Conservation (phyloP, 768 basidiomycete genomes). For the Pisolithus tinctorius region DNA sequence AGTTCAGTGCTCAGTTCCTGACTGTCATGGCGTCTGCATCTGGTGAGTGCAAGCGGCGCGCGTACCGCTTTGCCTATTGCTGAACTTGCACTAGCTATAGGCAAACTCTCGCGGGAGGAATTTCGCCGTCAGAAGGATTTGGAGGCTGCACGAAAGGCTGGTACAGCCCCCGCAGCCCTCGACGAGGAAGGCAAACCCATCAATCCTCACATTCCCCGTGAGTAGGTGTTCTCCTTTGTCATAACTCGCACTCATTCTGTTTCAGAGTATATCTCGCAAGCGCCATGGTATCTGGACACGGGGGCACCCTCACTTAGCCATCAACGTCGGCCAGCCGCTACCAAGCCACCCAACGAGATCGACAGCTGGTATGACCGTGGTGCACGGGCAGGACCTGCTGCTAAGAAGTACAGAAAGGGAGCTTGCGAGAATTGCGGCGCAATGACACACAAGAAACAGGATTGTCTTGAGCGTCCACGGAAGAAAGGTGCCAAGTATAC, state of each 20-base stretch:
- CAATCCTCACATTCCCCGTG: slow-evolving; percentile 98
- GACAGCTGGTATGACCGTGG: slow-evolving; percentile 92
- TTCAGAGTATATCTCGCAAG: slow-evolving; percentile 94
- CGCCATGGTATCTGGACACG: slow-evolving; percentile 97
- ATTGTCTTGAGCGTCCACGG: slow-evolving; percentile 94
- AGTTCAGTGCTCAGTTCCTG: background rate
- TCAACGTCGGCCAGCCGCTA: slow-evolving; percentile 73
- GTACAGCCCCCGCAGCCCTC: slow-evolving; percentile 92
- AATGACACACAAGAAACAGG: slow-evolving; percentile 84
- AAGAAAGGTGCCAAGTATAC: slow-evolving; percentile 95
- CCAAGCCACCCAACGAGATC: slow-evolving; percentile 56
- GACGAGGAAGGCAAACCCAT: slow-evolving; percentile 95
- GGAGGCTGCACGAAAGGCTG: slow-evolving; percentile 96
- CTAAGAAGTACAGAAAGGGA: slow-evolving; percentile 95
- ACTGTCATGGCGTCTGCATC: slow-evolving; percentile 35
- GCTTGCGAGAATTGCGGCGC: slow-evolving; percentile 99
- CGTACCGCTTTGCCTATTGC: background rate
- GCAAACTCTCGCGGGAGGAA: slow-evolving; percentile 91
- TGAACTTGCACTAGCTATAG: slow-evolving; percentile 35
- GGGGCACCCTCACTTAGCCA: slow-evolving; percentile 91
- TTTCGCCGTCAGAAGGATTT: slow-evolving; percentile 94
- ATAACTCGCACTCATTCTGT: slow-evolving; percentile 2
- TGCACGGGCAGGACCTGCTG: slow-evolving; percentile 76
- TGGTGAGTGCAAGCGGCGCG: slow-evolving; percentile 22
- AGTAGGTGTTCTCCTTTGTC: slow-evolving; percentile 23